A percentile compares a stretch with the other conserved stretches of the same genome.
Conservation (phyloP, 2,329 filamentous ascomycete species). For the Colletotrichum sp. region DNA sequence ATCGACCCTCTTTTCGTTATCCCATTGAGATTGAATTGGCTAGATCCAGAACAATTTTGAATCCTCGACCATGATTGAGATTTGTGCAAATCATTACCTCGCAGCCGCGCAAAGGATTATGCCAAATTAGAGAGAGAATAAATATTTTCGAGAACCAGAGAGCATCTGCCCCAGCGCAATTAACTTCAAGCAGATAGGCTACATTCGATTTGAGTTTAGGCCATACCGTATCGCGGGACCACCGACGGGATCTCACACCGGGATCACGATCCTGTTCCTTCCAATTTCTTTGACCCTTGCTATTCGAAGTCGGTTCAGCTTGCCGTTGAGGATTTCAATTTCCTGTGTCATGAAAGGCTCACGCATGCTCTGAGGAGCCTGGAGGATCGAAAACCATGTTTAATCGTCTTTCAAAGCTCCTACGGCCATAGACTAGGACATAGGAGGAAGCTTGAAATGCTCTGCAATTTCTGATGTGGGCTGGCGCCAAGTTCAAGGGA, state of each 20-base stretch:
- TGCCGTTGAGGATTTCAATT: background rate
- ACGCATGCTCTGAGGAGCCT: background rate
- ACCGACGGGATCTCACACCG: background rate
- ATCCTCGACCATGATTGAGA: rapidly evolving
- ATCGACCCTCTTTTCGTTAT: background rate
- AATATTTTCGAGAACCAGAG: background rate
- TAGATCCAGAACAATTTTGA: rapidly evolving
- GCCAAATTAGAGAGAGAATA: background rate
- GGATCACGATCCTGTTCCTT: background rate
- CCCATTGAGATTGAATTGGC: rapidly evolving
- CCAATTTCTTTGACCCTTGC: background rate
- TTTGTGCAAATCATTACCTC: rapidly evolving
- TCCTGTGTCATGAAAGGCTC: background rate
- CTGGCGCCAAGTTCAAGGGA: background rate
- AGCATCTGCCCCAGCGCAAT: background rate
- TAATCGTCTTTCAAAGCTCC: background rate
- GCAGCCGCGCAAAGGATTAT: background rate
- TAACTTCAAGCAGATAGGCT: background rate
- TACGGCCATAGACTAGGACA: background rate
- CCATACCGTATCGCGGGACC: background rate
- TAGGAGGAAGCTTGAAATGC: background rate
- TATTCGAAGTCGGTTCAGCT: background rate
- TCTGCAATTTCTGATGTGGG: background rate
- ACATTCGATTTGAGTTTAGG: background rate
- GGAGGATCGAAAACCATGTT: background rate